Base-by-base conservation (phyloP, 495 filamentous ascomycete genomes). In the Elaphomyces granulatus region DNA sequence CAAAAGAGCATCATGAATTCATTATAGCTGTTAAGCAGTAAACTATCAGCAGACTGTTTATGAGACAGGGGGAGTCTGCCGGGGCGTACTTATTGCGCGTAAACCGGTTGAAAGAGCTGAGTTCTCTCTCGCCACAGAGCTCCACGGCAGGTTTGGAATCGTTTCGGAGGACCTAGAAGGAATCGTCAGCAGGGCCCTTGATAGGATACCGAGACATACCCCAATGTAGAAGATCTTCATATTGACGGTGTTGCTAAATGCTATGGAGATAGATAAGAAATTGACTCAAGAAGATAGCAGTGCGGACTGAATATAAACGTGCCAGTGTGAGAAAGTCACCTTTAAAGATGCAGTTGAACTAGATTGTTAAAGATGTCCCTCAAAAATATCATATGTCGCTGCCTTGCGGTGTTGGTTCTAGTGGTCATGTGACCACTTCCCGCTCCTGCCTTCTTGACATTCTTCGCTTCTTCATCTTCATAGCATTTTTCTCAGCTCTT, bases 201-300 rank as follows among this genome's bases (percentile, higher is more conserved):
- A 6, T 12, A 12, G 47, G 38, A 28, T 46, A 34, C 15, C 32
- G 20, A 26, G 15, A 59, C 77, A 45, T 78, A 93, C 87, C 43
- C 86, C 87, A 51, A 93, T 83, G 64, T 93, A 94, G 64, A 81
- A 74, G 51, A 96, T 67, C 75, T 93, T 94, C 88, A 95, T 94
- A 59, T 42, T 77, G 65, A 56, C 60, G 45, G 50, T 34, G 26
- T 40, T 12, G n/a, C n/a, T n/a, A n/a, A n/a, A n/a, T n/a, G n/a
- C n/a, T n/a, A n/a, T n/a, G n/a, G n/a, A n/a, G n/a, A n/a, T n/a
- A n/a, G n/a, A n/a, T n/a, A n/a, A n/a, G n/a, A n/a, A n/a, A n/a
- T n/a, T n/a, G n/a, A n/a, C n/a, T n/a, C n/a, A n/a, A n/a, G n/a
- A n/a, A n/a, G n/a, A n/a, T n/a, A n/a, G n/a, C n/a, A n/a, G n/a